Evolutionary conservation across 2,329 filamentous ascomycete genomes (phyloP), one percentile per base, ranked within the genome.

Genomic region (Alternaria brassicicola): DNA sequence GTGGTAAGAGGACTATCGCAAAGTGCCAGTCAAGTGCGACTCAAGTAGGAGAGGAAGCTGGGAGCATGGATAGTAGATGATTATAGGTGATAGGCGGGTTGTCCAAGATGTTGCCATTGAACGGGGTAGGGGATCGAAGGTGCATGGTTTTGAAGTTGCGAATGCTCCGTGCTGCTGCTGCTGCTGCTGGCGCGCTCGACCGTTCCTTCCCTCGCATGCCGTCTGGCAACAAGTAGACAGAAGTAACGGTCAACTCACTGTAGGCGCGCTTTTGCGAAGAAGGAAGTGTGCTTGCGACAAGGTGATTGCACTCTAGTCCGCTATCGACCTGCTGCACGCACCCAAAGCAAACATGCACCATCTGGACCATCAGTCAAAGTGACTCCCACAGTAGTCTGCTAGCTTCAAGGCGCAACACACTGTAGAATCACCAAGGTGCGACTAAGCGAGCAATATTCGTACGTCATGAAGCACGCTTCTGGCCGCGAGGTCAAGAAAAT

Each of bases 401-500:
- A 19, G 35, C 35, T 38, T 8, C 3, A 38, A 19, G 4, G 4
- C 15, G 9, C 8, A 38, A 38, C 3, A 13, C 8, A 5, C 6
- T 12, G 9, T 12, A 3, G 17, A 3, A 38, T 19, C 17, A 10
- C 8, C 12, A 12, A 10, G 9, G 17, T n/a, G 8, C 17, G 7
- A 38, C 35, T 38, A 12, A 17, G 19, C 17, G 8, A 38, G 4
- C 8, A 19, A 38, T 9, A 8, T 30, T 21, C n/a, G 10, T 42
- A 57, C 46, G 56, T 51, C 56, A 59, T 51, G 36, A 17, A 15
- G 15, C 26, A 35, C 45, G 52, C 46, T 39, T 55, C 17, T 41
- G 46, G 45, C 26, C 38, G 31, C 26, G 52, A 25, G 4, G 23
- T 50, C 30, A n/a, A 25, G 47, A 50, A 9, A 36, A 30, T 10